These are phyloP conservation scores for Fusarium miscanthi DNA, from an alignment of 2,329 filamentous ascomycete species.

Conservation along the genomic window DNA sequence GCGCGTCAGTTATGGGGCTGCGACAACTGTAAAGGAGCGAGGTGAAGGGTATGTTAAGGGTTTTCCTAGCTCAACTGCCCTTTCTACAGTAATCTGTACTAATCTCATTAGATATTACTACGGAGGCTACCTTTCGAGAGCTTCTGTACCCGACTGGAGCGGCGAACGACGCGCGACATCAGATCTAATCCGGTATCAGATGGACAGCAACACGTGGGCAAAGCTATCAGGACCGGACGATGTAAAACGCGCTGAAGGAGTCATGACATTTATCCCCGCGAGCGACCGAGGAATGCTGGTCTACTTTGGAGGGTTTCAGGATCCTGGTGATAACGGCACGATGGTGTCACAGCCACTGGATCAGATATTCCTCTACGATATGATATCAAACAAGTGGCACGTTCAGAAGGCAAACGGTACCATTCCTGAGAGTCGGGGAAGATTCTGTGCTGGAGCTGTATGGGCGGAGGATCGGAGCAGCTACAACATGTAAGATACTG, in stretches of 20 bases:
- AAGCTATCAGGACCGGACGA: background rate
- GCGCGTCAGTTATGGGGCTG: background rate
- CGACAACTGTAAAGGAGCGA: background rate
- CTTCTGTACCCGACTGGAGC: background rate
- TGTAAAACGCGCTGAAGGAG: background rate
- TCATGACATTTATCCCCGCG: background rate
- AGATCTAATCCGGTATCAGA: background rate
- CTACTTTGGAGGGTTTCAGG: background rate
- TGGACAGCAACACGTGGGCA: background rate
- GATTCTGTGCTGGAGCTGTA: slow-evolving; percentile 3
- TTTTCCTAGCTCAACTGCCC: too few species aligned
- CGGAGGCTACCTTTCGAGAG: background rate
- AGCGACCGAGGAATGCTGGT: slow-evolving; percentile 4
- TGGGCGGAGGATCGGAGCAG: background rate
- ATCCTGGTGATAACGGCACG: background rate
- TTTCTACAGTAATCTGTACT: background rate
- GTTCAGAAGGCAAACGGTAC: background rate
- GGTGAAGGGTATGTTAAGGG: background rate
- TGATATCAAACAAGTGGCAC: slow-evolving; percentile 4
- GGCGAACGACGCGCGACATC: background rate
- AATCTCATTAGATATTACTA: background rate
- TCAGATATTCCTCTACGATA: background rate
- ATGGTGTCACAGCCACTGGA: background rate
- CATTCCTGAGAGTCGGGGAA: background rate
- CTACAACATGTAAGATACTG: background rate